phyloP scores from a whole-genome alignment of 2,329 filamentous ascomycete species.

The Byssothecium circinans region DNA sequence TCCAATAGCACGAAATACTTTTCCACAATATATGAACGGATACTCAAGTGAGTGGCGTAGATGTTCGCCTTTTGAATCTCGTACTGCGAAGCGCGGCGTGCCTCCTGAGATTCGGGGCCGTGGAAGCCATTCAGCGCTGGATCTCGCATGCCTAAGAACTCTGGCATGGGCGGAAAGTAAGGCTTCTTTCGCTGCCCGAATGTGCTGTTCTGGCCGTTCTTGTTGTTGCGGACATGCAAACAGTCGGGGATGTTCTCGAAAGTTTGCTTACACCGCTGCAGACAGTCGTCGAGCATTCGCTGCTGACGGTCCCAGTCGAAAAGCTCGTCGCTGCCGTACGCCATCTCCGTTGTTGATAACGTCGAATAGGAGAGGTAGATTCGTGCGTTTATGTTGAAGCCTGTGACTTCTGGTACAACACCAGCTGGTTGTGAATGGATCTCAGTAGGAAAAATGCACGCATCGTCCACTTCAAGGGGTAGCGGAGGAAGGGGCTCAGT shows the following conservation, averaged over 20 bases:
- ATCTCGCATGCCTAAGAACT: conserved; percentile 35
- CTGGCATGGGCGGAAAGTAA: conserved; percentile 43
- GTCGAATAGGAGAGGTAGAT: conserved; percentile 81
- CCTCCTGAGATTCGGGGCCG: conserved; percentile 36
- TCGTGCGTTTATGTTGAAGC: conserved; percentile 78
- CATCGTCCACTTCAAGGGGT: conserved; percentile 81
- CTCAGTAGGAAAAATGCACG: conserved; percentile 72
- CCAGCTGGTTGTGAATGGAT: conserved; percentile 70
- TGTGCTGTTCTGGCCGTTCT: conserved; percentile 38
- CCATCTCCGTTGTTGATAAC: conserved; percentile 76
- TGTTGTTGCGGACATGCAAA: conserved; percentile 58
- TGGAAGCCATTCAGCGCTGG: conserved; percentile 25
- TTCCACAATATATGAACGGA: conserved; percentile 81
- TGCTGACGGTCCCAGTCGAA: conserved; percentile 79
- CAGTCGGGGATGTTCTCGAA: conserved; percentile 69
- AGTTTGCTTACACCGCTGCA: conserved; percentile 69
- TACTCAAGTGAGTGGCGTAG: conserved; percentile 77
- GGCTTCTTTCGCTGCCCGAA: conserved; percentile 32
- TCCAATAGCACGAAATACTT: conserved; percentile 80
- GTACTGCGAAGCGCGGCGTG: conserved; percentile 63
- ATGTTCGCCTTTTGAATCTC: conserved; percentile 94
- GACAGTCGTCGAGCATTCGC: conserved; percentile 68
- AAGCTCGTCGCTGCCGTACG: conserved; percentile 76
- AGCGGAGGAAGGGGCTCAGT: conserved; percentile 76
- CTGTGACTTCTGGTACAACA: conserved; percentile 69